These are phyloP conservation scores for Picea abies DNA, from an alignment of 83 land plant species.

Conservation along the genomic window DNA sequence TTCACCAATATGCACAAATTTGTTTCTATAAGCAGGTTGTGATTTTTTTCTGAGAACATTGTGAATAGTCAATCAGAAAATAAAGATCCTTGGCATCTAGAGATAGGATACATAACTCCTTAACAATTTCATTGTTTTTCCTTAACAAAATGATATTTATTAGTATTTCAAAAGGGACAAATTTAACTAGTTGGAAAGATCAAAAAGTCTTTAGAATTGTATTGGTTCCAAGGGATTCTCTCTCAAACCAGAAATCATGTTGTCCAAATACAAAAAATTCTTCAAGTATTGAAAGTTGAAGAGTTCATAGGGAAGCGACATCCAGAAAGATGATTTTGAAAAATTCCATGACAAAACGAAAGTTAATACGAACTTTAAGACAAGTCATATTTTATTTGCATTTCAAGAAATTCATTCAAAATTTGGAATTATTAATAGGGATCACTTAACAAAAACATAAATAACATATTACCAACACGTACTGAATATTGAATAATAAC, in stretches of 20 bases:
- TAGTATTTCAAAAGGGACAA: background rate
- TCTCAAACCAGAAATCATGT: background rate
- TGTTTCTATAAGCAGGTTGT: constrained; percentile 69
- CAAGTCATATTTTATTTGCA: too few species aligned
- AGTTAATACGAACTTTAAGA: background rate
- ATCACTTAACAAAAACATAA: too few species aligned
- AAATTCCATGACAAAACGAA: constrained; percentile 8
- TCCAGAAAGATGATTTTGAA: constrained; percentile 30
- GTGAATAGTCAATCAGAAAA: constrained; percentile 45
- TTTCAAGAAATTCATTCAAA: too few species aligned
- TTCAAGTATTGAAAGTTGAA: too few species aligned
- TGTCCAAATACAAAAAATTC: too few species aligned
- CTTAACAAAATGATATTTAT: constrained; percentile 17
- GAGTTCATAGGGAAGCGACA: too few species aligned
- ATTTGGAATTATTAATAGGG: too few species aligned
- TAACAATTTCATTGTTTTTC: constrained; percentile 39
- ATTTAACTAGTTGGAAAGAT: background rate
- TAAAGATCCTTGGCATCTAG: constrained; percentile 43
- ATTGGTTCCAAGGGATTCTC: background rate
- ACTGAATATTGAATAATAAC: background rate
- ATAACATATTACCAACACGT: too few species aligned
- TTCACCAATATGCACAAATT: constrained; percentile 58
- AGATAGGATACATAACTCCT: constrained; percentile 34
- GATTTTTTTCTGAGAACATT: constrained; percentile 43
- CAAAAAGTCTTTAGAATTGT: background rate